phyloP scores from a whole-genome alignment of 139 green algal species.

The Parachlorella kessleri region DNA sequence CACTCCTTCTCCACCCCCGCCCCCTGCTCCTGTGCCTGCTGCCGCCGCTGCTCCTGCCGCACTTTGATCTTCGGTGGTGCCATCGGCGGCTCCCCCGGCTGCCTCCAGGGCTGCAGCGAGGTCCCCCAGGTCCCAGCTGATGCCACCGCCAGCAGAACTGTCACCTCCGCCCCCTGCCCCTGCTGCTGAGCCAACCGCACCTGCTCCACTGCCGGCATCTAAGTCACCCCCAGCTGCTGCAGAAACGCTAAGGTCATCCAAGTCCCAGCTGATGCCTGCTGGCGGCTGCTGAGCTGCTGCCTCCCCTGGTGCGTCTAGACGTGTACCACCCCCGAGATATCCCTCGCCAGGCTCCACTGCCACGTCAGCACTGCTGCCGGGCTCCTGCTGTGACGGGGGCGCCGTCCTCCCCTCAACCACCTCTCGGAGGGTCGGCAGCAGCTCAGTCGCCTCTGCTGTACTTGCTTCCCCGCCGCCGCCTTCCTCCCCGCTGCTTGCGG shows the following conservation, averaged over 20 bases:
- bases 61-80: no score
- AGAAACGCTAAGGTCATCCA: conserved; percentile 3
- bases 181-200: no score
- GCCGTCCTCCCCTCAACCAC: conserved; percentile 34
- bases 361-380: neutral
- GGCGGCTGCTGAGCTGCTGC: neutral
- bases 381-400: neutral
- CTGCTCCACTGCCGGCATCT: no score
- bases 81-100: conserved; percentile 3
- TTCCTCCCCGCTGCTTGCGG: no score
- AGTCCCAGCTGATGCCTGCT: conserved; percentile 33
- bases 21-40: no score
- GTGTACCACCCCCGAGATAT: no score
- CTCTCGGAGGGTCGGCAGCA: conserved; percentile 46
- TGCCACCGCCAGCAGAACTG: conserved; percentile 11
- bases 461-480: neutral
- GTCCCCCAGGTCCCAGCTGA: conserved; percentile 56
- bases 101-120: conserved; percentile 2
- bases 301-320: no score
- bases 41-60: no score
- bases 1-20: neutral
- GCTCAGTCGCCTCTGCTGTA: neutral
- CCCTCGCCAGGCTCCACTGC: no score
- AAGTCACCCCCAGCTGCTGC: conserved; percentile 1
- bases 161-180: neutral